A percentile compares a stretch with the other conserved stretches of the same genome.
Conservation (phyloP, 495 filamentous ascomycete genomes). For the Tricharina praecox region DNA sequence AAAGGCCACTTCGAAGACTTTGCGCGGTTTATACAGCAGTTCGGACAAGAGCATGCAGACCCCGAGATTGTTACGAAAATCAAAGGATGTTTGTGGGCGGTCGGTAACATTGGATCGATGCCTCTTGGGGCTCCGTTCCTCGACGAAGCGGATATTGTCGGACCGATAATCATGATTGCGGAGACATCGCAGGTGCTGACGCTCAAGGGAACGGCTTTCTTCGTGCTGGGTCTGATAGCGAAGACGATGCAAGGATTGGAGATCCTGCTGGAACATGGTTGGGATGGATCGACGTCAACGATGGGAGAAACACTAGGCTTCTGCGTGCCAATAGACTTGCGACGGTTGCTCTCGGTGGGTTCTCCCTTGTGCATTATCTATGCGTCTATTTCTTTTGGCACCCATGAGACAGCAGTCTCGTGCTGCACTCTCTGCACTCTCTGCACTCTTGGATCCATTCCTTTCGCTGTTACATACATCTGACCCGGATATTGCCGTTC, state of each 20-base stretch:
- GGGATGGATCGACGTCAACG: conserved; percentile 77
- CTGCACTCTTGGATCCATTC: not conserved
- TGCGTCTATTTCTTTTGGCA: not conserved
- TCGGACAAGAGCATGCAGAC: conserved; percentile 67
- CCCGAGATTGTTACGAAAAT: conserved; percentile 78
- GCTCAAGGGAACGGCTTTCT: conserved; percentile 87
- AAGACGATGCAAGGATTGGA: conserved; percentile 81
- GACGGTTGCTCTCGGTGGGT: conserved; percentile 45
- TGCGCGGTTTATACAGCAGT: conserved; percentile 67
- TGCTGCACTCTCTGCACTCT: not conserved
- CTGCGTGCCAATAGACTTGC: conserved; percentile 65
- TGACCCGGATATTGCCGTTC: too few relatives aligned
- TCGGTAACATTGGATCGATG: conserved; percentile 97
- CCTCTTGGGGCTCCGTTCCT: conserved; percentile 88
- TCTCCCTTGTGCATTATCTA: not conserved
- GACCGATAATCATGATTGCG: conserved; percentile 70
- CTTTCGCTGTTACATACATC: too few relatives aligned
- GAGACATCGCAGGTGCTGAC: conserved; percentile 74
- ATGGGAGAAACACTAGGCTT: conserved; percentile 71
- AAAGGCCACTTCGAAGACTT: conserved; percentile 96
- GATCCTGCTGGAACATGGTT: conserved; percentile 69
- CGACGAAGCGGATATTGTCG: conserved; percentile 69
- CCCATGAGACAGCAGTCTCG: too few relatives aligned
- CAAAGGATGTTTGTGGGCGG: conserved; percentile 93
- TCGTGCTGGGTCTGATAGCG: conserved; percentile 82